Conservation (phyloP, 306 rosid genomes). For the Astragalus glycyphyllos region DNA sequence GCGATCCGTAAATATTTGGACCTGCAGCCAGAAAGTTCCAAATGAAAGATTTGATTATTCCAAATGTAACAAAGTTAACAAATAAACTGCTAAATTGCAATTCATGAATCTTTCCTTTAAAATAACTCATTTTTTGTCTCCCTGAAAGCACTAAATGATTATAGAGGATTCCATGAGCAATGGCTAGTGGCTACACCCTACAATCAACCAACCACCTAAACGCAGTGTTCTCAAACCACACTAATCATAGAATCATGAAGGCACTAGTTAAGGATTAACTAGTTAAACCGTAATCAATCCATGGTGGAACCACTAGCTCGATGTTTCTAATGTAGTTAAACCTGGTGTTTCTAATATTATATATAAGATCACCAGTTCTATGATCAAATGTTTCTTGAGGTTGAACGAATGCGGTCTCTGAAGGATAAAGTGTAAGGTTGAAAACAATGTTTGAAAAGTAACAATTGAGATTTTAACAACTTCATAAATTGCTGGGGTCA, state of each 20-base stretch:
- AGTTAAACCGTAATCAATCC: neutral
- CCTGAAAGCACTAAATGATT: constrained; percentile 14
- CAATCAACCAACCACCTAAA: constrained; percentile 18
- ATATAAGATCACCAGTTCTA: no score
- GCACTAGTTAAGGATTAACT: neutral
- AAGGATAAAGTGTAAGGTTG: neutral
- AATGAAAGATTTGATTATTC: constrained; percentile 42
- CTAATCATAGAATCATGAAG: neutral
- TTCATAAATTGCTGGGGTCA: no score
- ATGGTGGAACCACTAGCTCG: neutral
- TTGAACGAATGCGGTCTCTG: no score
- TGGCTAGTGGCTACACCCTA: neutral
- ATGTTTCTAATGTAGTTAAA: no score
- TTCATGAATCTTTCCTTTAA: constrained; percentile 20
- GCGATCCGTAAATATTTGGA: constrained; percentile 71
- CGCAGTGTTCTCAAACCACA: constrained; percentile 3
- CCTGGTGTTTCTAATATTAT: no score
- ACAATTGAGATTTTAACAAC: neutral
- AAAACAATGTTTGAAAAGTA: neutral
- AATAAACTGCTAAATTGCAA: constrained; percentile 33
- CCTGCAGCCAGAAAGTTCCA: constrained; percentile 56
- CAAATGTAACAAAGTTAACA: constrained; percentile 31
- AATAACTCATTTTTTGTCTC: constrained; percentile 11
- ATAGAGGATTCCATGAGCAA: neutral
- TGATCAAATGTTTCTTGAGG: no score